phyloP scores from a whole-genome alignment of 441 rosid species.

The Adansonia gregorii region DNA sequence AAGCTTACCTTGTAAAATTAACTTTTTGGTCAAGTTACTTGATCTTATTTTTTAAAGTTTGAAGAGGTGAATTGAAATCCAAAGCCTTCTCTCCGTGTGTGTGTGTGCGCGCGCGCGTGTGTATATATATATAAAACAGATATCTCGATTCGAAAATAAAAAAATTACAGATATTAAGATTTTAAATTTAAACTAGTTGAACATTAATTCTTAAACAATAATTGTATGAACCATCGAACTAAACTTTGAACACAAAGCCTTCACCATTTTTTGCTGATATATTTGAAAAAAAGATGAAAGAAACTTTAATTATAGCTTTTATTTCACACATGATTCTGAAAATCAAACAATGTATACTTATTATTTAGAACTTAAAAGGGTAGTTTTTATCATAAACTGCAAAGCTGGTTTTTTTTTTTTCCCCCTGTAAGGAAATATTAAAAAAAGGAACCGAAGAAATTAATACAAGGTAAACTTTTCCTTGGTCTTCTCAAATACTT shows the following conservation, averaged over 20 bases:
- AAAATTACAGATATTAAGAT: too few species aligned
- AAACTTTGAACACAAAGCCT: neutral
- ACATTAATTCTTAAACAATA: too few species aligned
- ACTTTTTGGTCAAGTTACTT: too few species aligned
- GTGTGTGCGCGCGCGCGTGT: too few species aligned
- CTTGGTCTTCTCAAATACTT: constrained; percentile 77
- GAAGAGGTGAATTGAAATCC: neutral
- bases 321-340: neutral
- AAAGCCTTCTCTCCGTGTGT: too few species aligned
- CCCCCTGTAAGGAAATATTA: neutral
- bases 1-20: too few species aligned
- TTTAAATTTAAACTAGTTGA: too few species aligned
- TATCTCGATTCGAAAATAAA: too few species aligned
- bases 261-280: neutral
- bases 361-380: neutral
- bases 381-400: neutral
- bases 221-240: too few species aligned
- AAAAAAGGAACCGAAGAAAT: constrained; percentile 24
- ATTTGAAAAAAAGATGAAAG: neutral
- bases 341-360: constrained; percentile 7
- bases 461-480: constrained; percentile 74
- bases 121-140: too few species aligned
- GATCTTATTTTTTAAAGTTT: too few species aligned
- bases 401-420: neutral
- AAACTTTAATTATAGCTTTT: neutral